Base-by-base conservation (phyloP, 768 basidiomycete species). In the Tricholoma bakamatsutake region DNA sequence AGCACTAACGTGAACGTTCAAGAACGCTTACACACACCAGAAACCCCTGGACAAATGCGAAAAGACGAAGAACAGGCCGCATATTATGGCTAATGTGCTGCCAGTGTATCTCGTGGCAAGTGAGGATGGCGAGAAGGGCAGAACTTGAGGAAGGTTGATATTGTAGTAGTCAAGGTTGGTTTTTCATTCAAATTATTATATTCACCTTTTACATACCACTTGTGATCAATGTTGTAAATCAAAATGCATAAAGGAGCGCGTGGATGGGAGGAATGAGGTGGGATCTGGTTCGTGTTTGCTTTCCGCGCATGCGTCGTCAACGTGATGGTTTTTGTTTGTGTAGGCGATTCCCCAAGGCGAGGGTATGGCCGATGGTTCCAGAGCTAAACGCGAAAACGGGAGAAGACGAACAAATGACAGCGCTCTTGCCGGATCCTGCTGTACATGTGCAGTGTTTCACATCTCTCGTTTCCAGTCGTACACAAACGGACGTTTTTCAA, bases 211-310 rank as follows among this genome's bases (percentile, higher is more conserved):
- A n/a, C n/a, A n/a, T 49, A 34, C 53, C 88, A 90, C 91, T 24
- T 93, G 90, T 71, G 90, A 93, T 70, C 89, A 92, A 64, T 93
- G 91, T 68, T 81, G 90, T 54, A 93, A 93, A 69, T 88, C 84
- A 64, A 92, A 92, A 66, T 93, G 82, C 13, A 72, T 73, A 61
- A 80, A 80, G 57, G 81, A 83, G 50, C 76, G 84, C 43, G 67
- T 76, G 52, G 87, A 88, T 63, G 74, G 77, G 40, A 75, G 87
- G 62, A 88, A 85, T 59, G 85, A 87, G 87, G 84, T 17, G 90
- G 88, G 0, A 86, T 88, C 53, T 90, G 88, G 87, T 82, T 54
- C 55, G 80, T 75, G n/a, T 5, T 37, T 37, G 49, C 30, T 43
- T 18, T 57, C 50, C 55, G 49, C 35, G 21, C 15, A 2, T 39